Evolutionary conservation across 176 grass and related monocot genomes (phyloP), one percentile per base, ranked within the genome.

Genomic region (Ampelocalamus luodianensis): DNA sequence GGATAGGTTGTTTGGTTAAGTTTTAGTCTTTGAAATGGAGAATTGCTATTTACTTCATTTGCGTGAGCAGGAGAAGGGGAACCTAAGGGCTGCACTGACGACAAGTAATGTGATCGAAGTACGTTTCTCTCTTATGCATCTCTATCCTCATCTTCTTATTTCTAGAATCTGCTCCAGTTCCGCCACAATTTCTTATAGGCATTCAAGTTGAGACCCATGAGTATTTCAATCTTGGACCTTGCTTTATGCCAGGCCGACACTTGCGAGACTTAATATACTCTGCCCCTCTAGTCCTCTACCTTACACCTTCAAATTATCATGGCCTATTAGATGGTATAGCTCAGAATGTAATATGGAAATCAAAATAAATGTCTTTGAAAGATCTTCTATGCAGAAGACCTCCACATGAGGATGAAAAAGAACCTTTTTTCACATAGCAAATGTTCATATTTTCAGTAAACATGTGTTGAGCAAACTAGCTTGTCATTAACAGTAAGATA

Each of bases 31-130:
- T 56, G 3, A 59, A 59, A 24, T 72, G 65, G 60, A 20, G 16
- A 54, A 38, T 6, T 77, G 27, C 22, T 5, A 59, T 80, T 84
- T 20, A 78, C 53, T 82, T 49, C 48, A 61, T 84, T 62, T 81
- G 71, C 32, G 26, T 91, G 63, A 60, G 79, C 91, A 98, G 96
- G 96, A 95, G 79, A 98, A 98, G 2, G 88, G 78, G 2, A 94
- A 99, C 86, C 59, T 99, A 66, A 86, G 88, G 86, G 85, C 90
- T 79, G 96, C 96, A 29, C 84, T 94, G 50, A 82, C 87, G 5
- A 92, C 90, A 36, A 92, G 81, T 40, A 84, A 92, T 62, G 88
- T 99, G 75, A 93, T 92, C 13, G 93, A 99, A 56, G 96, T 99
- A 96, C 10, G 88, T 71, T 49, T 80, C 44, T 50, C 54, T 48